Evolutionary conservation across 345 rosid species (phyloP).

Genomic region (Eucalyptus rudis): DNA sequence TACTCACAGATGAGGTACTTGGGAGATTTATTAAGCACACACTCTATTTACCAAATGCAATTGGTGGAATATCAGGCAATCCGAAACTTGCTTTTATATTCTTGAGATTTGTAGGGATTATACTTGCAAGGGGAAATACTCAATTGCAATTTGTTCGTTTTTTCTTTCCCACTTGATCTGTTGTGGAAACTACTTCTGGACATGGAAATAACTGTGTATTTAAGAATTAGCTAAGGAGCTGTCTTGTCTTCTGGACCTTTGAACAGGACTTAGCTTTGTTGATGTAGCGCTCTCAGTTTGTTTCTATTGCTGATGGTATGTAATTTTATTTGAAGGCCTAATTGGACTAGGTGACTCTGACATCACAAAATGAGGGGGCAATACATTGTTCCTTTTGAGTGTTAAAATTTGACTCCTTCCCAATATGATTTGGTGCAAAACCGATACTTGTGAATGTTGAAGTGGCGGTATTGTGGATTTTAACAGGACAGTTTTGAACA

Average conservation of each 20-base stretch:
- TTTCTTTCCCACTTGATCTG: background rate
- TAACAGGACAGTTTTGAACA: background rate
- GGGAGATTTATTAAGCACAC: background rate
- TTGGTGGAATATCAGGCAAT: background rate
- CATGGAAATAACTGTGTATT: background rate
- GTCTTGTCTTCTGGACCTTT: background rate
- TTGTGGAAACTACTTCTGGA: background rate
- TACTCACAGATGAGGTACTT: slow-evolving; percentile 84
- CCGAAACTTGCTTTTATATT: background rate
- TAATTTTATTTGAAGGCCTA: background rate
- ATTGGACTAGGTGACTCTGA: background rate
- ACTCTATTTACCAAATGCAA: background rate
- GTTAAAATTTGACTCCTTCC: background rate
- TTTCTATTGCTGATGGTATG: background rate
- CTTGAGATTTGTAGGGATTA: background rate
- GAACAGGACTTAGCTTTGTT: background rate
- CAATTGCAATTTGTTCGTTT: background rate
- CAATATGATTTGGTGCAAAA: background rate
- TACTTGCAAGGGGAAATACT: background rate
- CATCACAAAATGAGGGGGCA: background rate
- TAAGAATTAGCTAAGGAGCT: background rate
- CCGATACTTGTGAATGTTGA: background rate
- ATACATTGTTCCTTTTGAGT: background rate
- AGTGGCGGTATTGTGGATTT: background rate
- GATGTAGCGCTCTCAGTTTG: background rate